A percentile compares a stretch with the other conserved stretches of the same genome.
phyloP scores from a whole-genome alignment of 2,329 filamentous ascomycete species.

The Sporothrix euskadiensis region DNA sequence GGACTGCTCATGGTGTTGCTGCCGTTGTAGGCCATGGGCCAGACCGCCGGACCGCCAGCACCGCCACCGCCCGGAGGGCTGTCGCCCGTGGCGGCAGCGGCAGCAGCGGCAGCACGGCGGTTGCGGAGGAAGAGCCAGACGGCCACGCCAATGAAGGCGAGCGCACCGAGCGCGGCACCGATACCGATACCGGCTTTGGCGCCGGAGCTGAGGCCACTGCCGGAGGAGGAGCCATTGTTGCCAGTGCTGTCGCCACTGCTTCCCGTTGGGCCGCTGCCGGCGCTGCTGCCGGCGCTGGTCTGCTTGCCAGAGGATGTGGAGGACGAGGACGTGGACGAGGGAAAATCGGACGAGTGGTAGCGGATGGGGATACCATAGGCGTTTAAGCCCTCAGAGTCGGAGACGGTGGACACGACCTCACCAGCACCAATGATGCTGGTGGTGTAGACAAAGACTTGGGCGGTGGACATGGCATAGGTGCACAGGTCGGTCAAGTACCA shows the following conservation, averaged over 20 bases:
- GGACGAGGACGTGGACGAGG: not conserved
- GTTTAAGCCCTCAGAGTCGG: conserved; percentile 22
- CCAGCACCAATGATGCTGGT: conserved; percentile 20
- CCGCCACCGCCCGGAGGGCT: not conserved
- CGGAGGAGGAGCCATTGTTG: not conserved
- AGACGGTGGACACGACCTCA: not conserved
- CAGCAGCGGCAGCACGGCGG: not conserved
- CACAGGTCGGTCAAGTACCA: conserved; percentile 26
- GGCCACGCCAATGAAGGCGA: conserved; percentile 38
- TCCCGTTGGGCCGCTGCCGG: not conserved
- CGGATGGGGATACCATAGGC: conserved; percentile 28
- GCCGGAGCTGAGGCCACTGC: conserved; percentile 37
- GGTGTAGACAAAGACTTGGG: conserved; percentile 13
- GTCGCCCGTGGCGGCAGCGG: not conserved
- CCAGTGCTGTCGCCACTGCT: not conserved
- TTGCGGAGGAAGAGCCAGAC: conserved; percentile 27
- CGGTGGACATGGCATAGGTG: conserved; percentile 7
- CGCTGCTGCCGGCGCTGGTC: not conserved
- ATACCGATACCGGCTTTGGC: conserved; percentile 43
- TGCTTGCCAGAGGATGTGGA: not conserved
- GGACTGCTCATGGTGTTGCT: not conserved
- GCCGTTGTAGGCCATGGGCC: not conserved
- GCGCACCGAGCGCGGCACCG: conserved; percentile 40
- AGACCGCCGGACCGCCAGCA: not conserved
- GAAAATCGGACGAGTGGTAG: conserved; percentile 25